Conservation (phyloP, 352 stramenopile genomes). For the Phytophthora rubi region DNA sequence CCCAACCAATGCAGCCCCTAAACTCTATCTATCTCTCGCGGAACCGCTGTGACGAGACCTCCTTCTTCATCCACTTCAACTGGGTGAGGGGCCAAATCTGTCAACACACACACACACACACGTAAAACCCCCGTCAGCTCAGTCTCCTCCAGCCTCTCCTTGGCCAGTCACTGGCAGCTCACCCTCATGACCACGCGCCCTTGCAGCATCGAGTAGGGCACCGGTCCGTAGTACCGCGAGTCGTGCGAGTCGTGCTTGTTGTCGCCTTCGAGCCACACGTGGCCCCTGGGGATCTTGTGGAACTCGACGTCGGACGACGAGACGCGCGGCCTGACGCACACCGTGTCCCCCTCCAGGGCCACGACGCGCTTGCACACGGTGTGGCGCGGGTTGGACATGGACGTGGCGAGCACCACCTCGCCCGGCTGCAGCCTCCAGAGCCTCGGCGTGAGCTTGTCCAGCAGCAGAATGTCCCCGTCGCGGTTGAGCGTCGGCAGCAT, state of each 20-base stretch:
- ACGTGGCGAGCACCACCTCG: slow-evolving; percentile 91
- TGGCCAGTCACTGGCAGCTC: slow-evolving; percentile 27
- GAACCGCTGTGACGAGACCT: slow-evolving; percentile 60
- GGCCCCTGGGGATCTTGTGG: slow-evolving; percentile 89
- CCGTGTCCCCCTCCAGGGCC: slow-evolving; percentile 80
- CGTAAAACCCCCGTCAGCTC: not conserved
- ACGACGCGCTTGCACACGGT: slow-evolving; percentile 93
- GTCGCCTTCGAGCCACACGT: slow-evolving; percentile 98
- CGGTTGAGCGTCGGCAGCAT: slow-evolving; percentile 93
- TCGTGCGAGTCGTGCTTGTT: slow-evolving; percentile 97
- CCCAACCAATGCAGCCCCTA: not conserved
- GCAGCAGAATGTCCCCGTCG: slow-evolving; percentile 89
- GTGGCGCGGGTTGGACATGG: slow-evolving; percentile 81
- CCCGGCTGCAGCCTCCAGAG: slow-evolving; percentile 70
- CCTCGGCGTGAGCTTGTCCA: slow-evolving; percentile 87
- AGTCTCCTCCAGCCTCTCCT: not conserved
- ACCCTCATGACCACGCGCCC: slow-evolving; percentile 90
- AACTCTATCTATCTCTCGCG: slow-evolving; percentile 47
- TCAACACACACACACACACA: not conserved
- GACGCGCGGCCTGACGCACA: slow-evolving; percentile 64
- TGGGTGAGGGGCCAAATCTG: slow-evolving; percentile 86
- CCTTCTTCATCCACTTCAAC: slow-evolving; percentile 67
- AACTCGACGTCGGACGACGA: slow-evolving; percentile 80
- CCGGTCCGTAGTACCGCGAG: slow-evolving; percentile 95
- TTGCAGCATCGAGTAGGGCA: slow-evolving; percentile 92